Evolutionary conservation across 2,329 filamentous ascomycete genomes (phyloP), one percentile per base, ranked within the genome.

Genomic region (Pseudogymnoascus sp.): DNA sequence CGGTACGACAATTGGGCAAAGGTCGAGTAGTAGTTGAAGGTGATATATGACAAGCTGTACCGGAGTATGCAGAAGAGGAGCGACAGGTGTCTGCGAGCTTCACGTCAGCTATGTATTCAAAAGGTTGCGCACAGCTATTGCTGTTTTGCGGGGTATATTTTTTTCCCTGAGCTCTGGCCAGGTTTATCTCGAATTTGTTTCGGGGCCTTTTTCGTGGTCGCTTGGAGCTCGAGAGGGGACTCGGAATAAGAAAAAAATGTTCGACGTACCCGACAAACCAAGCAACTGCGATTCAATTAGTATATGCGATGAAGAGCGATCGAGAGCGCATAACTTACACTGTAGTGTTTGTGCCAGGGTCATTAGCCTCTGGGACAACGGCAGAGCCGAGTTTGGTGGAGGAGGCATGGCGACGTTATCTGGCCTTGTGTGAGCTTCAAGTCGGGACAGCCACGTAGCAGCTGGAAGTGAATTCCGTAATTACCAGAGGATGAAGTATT

Each of bases 1-100:
- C 94, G 92, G 79, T 99, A 99, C 62, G 88, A 88, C 74, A 94
- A 86, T 67, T 84, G 81, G 57, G 93, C 92, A 79, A 85, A 85
- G 72, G 83, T 77, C 62, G 86, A 86, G 73, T 88, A 88, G 74
- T 85, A 91, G 81, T 96, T 95, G 81, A 97, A 89, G 70, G 88
- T 88, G 62, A 97, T 76, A 79, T 91, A 96, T 57, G 91, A 95
- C 64, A 97, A 75, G 65, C 81, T 77, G 76, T 97, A 99, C 73
- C 91, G 89, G 70, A 89, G 73, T 59, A 93, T 90, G 71, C 85
- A 87, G 68, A 96, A 77, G 67, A 99, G 87, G 64, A 97, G 84
- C 38, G 87, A 88, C 64, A 97, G 78, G 74, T 99, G 94, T 68
- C 93, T 96, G 70, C 67, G 72, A 58, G 12, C 39, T 35, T 58